A percentile compares a stretch with the other conserved stretches of the same genome.
Conservation (phyloP, 2,329 filamentous ascomycete genomes). For the Blastomyces emzantsi region DNA sequence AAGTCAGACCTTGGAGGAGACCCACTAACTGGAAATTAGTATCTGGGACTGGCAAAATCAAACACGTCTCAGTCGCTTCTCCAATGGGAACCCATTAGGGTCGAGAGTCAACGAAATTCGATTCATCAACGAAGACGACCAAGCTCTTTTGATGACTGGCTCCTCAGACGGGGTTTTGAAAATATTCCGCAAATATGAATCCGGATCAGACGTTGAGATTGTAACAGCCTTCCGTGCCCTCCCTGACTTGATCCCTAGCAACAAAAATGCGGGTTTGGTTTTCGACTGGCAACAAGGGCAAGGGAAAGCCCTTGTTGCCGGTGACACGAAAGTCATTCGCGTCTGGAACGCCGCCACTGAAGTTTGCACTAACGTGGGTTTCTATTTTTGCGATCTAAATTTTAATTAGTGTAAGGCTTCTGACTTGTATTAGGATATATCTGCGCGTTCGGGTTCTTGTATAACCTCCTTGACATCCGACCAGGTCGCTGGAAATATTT, state of each 20-base stretch:
- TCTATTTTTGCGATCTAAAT: conserved; percentile 1
- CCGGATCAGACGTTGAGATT: conserved; percentile 64
- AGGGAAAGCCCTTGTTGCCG: conserved; percentile 87
- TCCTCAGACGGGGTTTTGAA: conserved; percentile 92
- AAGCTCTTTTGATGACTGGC: conserved; percentile 87
- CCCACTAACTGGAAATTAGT: conserved; percentile 26
- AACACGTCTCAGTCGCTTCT: conserved; percentile 70
- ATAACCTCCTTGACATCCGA: conserved; percentile 94
- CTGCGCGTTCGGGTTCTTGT: conserved; percentile 86
- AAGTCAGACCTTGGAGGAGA: conserved; percentile 3
- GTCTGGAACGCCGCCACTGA: conserved; percentile 95
- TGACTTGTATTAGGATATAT: conserved; percentile 57
- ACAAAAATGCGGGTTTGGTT: conserved; percentile 88
- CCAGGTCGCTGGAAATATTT: conserved; percentile 94
- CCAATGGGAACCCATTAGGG: conserved; percentile 84
- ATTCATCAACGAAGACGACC: conserved; percentile 98
- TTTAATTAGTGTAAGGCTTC: conserved; percentile 8
- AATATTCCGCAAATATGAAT: conserved; percentile 87
- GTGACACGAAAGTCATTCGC: conserved; percentile 88
- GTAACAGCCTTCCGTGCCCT: conserved; percentile 86
- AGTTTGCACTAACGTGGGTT: conserved; percentile 63
- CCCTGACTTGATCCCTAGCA: conserved; percentile 88
- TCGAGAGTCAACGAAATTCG: conserved; percentile 91
- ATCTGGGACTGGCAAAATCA: conserved; percentile 91
- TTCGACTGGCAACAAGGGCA: conserved; percentile 99